A percentile compares a stretch with the other conserved stretches of the same genome.
These are phyloP conservation scores for Arachnopeziza araneosa DNA, from an alignment of 2,329 filamentous ascomycete genomes.

Conservation along the genomic window DNA sequence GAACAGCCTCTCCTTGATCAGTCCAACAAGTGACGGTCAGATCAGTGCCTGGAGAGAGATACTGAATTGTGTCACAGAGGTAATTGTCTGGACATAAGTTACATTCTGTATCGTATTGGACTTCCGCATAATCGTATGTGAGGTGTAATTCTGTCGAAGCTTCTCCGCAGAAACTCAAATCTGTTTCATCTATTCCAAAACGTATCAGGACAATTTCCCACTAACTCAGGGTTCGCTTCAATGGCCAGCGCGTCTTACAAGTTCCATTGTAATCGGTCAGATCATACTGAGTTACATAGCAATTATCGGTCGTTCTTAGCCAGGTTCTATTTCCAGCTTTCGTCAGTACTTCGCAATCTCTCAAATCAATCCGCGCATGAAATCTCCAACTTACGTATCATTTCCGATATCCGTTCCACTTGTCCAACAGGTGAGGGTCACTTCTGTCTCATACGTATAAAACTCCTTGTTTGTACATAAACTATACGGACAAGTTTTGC, in stretches of 20 bases:
- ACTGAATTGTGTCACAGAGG: conserved; percentile 11
- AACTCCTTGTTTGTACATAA: conserved; percentile 18
- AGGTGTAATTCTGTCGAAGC: conserved; percentile 11
- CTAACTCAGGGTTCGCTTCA: not conserved
- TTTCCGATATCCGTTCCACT: conserved; percentile 14
- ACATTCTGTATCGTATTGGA: conserved; percentile 18
- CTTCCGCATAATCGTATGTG: conserved; percentile 10
- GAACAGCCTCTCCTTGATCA: conserved; percentile 7
- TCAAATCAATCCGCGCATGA: not conserved
- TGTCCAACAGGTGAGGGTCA: conserved; percentile 19
- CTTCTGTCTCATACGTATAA: conserved; percentile 8
- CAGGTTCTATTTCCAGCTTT: conserved; percentile 12
- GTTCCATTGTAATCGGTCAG: conserved; percentile 13
- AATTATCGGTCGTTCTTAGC: conserved; percentile 18
- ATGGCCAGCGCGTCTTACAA: conserved; percentile 7
- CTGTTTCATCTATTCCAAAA: conserved; percentile 8
- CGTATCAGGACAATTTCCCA: not conserved
- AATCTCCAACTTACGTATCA: conserved; percentile 11
- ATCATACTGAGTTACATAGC: conserved; percentile 20
- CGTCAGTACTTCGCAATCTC: not conserved
- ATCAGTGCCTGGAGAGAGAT: conserved; percentile 12
- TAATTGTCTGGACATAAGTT: conserved; percentile 16
- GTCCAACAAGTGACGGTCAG: conserved; percentile 19
- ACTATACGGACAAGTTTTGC: conserved; percentile 21
- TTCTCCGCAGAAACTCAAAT: conserved; percentile 15